Percentiles rank a stretch among this genome's conserved stretches.
Evolutionary conservation across 495 filamentous ascomycete genomes (phyloP).

Genomic region (Venustampulla echinocandica): DNA sequence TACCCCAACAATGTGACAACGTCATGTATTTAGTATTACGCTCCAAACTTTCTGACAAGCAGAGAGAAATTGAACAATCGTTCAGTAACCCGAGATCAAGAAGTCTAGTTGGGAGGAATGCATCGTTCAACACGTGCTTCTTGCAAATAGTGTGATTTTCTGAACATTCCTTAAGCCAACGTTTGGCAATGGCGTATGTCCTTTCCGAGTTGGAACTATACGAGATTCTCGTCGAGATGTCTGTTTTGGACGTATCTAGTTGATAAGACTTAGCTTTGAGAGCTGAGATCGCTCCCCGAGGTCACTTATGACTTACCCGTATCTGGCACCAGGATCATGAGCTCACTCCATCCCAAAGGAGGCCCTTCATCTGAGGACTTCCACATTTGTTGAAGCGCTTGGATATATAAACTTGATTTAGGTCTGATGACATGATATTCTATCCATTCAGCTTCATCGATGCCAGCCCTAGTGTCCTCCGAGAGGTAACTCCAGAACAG

Average conservation of each 20-base stretch:
- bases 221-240: not conserved
- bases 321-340: not conserved
- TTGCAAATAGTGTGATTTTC: not conserved
- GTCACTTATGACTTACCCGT: not conserved
- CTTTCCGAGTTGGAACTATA: conserved; percentile 1
- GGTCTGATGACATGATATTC: not conserved
- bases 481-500: conserved; percentile 2
- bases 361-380: conserved; percentile 1
- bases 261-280: conserved; percentile 1
- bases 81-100: not conserved
- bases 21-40: conserved; percentile 1
- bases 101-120: conserved; percentile 1
- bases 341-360: conserved; percentile 1
- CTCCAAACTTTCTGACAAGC: not conserved
- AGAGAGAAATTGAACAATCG: not conserved
- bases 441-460: conserved; percentile 1
- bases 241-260: not conserved
- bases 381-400: conserved; percentile 2
- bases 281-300: not conserved
- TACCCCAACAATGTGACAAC: not conserved
- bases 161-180: conserved; percentile 2
- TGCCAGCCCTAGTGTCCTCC: not conserved
- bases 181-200: conserved; percentile 1
- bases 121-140: not conserved
- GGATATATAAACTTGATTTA: not conserved